phyloP scores from a whole-genome alignment of 2,329 filamentous ascomycete species.

The Sarocladium strictum region DNA sequence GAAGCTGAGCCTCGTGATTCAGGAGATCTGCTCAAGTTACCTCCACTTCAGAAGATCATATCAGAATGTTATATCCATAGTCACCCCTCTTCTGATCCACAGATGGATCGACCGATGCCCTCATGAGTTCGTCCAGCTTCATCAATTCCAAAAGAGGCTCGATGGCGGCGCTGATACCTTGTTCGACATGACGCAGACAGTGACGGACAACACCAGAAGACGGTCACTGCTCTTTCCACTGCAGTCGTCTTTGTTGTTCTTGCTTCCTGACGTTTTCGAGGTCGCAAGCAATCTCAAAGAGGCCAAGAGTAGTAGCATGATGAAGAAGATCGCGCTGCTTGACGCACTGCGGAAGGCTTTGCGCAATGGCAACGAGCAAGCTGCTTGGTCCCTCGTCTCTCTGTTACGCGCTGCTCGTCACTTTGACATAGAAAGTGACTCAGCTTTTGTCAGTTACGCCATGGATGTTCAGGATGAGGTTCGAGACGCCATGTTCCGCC shows the following conservation, averaged over 20 bases:
- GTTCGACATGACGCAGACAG: constrained; percentile 62
- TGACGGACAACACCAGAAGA: constrained; percentile 51
- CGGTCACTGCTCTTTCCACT: constrained; percentile 54
- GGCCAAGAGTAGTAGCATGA: constrained; percentile 53
- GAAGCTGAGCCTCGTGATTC: constrained; percentile 56
- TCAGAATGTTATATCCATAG: constrained; percentile 57
- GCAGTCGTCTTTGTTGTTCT: constrained; percentile 55
- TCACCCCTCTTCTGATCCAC: constrained; percentile 56
- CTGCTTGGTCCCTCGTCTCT: constrained; percentile 59
- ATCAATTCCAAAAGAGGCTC: constrained; percentile 54
- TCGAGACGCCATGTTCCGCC: constrained; percentile 57
- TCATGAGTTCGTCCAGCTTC: constrained; percentile 57
- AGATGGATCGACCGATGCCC: constrained; percentile 62
- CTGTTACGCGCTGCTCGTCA: constrained; percentile 58
- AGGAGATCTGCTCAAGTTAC: constrained; percentile 62
- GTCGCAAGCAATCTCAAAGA: constrained; percentile 63
- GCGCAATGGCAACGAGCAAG: constrained; percentile 59
- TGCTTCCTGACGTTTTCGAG: constrained; percentile 64
- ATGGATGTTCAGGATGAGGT: constrained; percentile 66
- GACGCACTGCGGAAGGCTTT: constrained; percentile 58
- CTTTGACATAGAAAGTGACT: constrained; percentile 57
- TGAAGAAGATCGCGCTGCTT: constrained; percentile 61
- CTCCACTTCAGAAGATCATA: constrained; percentile 59
- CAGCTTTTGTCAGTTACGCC: constrained; percentile 59
- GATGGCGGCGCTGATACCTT: constrained; percentile 61